Percentiles rank a stretch among this genome's conserved stretches.
These are phyloP conservation scores for Boechera stricta DNA, from an alignment of 345 rosid species.

Conservation along the genomic window DNA sequence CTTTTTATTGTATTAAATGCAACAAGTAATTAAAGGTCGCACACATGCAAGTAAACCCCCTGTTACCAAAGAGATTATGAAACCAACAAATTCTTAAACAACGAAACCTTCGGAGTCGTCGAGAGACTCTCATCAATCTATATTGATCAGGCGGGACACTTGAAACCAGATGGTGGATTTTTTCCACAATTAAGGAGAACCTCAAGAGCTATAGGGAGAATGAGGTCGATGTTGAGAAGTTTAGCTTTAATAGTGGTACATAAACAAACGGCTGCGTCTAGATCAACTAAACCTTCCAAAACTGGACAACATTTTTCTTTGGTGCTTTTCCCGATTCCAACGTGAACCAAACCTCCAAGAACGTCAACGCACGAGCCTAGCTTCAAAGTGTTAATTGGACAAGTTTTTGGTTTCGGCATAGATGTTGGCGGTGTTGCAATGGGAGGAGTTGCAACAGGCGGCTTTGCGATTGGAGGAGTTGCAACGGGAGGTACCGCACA, in stretches of 20 bases:
- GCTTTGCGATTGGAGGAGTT: neutral
- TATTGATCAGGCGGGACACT: constrained; percentile 47
- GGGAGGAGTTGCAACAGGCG: neutral
- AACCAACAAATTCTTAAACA: constrained; percentile 1
- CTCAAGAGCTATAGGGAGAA: constrained; percentile 76
- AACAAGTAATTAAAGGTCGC: neutral
- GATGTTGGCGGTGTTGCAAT: neutral
- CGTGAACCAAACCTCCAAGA: constrained; percentile 67
- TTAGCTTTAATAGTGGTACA: constrained; percentile 77
- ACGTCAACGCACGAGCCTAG: constrained; percentile 81
- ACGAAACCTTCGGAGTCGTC: neutral
- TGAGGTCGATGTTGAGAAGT: constrained; percentile 64
- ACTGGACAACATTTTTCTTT: constrained; percentile 78
- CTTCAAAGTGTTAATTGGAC: constrained; percentile 72
- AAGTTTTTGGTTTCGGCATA: constrained; percentile 52
- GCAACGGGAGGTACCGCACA: neutral
- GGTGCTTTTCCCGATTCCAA: constrained; percentile 68
- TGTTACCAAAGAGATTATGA: neutral
- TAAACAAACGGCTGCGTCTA: constrained; percentile 85
- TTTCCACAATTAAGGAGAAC: constrained; percentile 83
- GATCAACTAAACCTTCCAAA: constrained; percentile 64
- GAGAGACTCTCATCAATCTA: constrained; percentile 20
- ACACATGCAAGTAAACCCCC: neutral
- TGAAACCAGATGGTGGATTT: constrained; percentile 67
- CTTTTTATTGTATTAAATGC: neutral